Evolutionary conservation across 2,329 filamentous ascomycete species (phyloP), one percentile per base, ranked within the genome.

Genomic region (Gaeumannomyces tritici): DNA sequence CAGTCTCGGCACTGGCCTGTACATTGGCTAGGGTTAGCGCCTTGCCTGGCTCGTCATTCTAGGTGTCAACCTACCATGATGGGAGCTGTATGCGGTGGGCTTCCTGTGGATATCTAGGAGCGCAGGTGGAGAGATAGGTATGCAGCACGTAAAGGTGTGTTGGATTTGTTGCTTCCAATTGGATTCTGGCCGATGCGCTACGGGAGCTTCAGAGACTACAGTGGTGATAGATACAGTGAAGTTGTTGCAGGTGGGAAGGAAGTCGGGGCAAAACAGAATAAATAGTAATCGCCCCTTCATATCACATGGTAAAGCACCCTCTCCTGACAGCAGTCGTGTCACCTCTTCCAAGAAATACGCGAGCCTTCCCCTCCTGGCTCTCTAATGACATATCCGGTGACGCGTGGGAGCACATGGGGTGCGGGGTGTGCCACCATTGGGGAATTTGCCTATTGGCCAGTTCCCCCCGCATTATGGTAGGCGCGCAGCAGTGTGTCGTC

Each of bases 1-100:
- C 79, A 11, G 81, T 85, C n/a, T 83, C 80, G 59, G 76, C 75
- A 62, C 79, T 81, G 57, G 80, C 80, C 80, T 81, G 63, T 9
- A 61, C 9, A 13, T 18, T 11, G 35, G 4, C 6, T 4, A 6
- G 2, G 42, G 42, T 51, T 9, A 51, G 42, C 11, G 18, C 18
- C 24, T 51, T 9, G 11, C 11, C 21, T 11, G 21, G 42, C 42
- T n/a, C 6, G 42, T 24, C 21, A 3, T n/a, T 18, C 42, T 24
- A 8, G 18, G 8, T 24, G 7, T 21, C 42, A 51, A 56, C 55
- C 26, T 29, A 56, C 55, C 55, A 51, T 51, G 21, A 51, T 51
- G 42, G 21, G n/a, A 1, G 42, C 15, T 21, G 42, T 15, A n/a
- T 21, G 15, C 21, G 42, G 42, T 6, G 15, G 7, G 42, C 7